Base-by-base conservation (phyloP, 768 basidiomycete species). In the Suillus lakei region DNA sequence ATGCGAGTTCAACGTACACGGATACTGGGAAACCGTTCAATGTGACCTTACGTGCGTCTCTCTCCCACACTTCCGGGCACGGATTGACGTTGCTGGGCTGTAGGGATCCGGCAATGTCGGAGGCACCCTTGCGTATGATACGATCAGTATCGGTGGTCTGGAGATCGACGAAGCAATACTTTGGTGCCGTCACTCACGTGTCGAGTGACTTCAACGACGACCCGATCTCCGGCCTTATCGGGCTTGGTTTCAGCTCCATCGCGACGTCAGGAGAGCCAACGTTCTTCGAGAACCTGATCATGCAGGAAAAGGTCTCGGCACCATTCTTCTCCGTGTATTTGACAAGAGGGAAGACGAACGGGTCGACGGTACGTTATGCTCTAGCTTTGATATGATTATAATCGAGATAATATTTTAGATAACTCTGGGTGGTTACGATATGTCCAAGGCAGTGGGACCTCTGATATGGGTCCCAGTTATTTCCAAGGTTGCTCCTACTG, bases 231-330 rank as follows among this genome's bases (percentile, higher is more conserved):
- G 91, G 89, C 13, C 78, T 91, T 12, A 72, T 88, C 9, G 90
- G 89, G 32, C 74, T 91, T 71, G 90, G 85, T 15, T 91, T 91
- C 68, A 76, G 85, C 43, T 77, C 82, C 50, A 88, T 91, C 62
- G 74, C 88, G 13, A 73, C 70, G 51, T 81, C 79, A 0, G 71
- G 70, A 15, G 65, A 80, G 60, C 80, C 83, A 7, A 90, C 90
- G 0, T 85, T 90, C 68, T 88, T 90, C 66, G 91, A 91, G 74
- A 89, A 85, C 67, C 72, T 91, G 48, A 81, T 91, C n/a, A 67
- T 71, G 18, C 67, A 75, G 67, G 74, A 76, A 43, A 76, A 78
- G 66, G 65, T 90, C 34, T 70, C 74, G 3, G 74, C 79, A 0
- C 83, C 85, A 15, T 69, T 86, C 5, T 91, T 91, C 72, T 84